Evolutionary conservation across 345 rosid genomes (phyloP).

Genomic region (Kernera saxatilis): DNA sequence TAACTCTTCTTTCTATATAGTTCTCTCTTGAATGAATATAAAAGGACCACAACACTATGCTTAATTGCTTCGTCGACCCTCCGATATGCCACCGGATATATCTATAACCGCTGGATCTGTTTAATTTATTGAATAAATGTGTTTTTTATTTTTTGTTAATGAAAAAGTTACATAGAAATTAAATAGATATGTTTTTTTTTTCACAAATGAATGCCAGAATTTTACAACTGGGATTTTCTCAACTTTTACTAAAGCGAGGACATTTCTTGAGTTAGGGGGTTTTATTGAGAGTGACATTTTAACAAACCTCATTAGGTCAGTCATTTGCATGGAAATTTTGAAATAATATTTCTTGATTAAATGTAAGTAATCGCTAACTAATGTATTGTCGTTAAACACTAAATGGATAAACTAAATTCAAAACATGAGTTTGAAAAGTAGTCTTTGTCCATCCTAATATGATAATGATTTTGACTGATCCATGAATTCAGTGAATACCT

Average conservation of each 20-base stretch:
- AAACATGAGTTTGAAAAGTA: constrained; percentile 15
- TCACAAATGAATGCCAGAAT: constrained; percentile 10
- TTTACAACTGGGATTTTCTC: constrained; percentile 17
- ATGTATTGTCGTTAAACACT: constrained; percentile 15
- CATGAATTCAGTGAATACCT: constrained; percentile 11
- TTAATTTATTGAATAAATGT: not conserved
- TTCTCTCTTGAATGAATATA: constrained; percentile 1
- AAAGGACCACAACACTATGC: not conserved
- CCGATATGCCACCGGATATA: constrained; percentile 3
- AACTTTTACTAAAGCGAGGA: constrained; percentile 8
- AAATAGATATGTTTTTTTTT: not conserved
- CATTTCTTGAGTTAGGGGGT: constrained; percentile 24
- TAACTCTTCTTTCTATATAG: not conserved
- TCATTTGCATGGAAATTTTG: constrained; percentile 20
- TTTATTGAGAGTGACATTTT: constrained; percentile 30
- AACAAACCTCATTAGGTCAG: constrained; percentile 30
- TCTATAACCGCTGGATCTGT: not conserved
- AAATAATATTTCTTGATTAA: not conserved
- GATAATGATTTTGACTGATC: constrained; percentile 11
- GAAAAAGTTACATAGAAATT: not conserved
- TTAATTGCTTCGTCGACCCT: not conserved
- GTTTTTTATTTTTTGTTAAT: not conserved
- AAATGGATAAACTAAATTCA: constrained; percentile 1
- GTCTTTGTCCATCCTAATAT: constrained; percentile 7
- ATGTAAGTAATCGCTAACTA: not conserved